Evolutionary conservation across 129 eudicot species (phyloP).

Genomic region (Flaveria robusta): DNA sequence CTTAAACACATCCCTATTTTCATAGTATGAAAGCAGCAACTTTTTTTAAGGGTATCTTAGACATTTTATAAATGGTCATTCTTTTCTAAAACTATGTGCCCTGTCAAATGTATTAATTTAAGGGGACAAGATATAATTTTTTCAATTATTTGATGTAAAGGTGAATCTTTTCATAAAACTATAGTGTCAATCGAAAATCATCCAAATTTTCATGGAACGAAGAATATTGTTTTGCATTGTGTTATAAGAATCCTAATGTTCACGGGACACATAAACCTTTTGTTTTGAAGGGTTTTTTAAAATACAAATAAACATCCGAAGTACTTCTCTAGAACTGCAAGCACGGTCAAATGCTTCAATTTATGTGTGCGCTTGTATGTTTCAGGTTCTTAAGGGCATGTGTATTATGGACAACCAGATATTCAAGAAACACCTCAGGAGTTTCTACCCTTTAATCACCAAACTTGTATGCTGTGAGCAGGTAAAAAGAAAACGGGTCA

Average conservation of each 20-base stretch:
- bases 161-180: neutral
- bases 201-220: neutral
- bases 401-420: constrained; percentile 72
- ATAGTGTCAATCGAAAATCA: neutral
- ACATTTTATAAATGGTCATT: neutral
- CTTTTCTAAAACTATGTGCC: neutral
- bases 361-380: constrained; percentile 17
- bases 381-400: constrained; percentile 95
- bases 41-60: constrained; percentile 20
- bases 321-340: neutral
- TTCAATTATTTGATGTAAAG: neutral
- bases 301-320: neutral
- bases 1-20: neutral
- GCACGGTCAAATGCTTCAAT: neutral
- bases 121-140: neutral
- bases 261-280: neutral
- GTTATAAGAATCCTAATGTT: constrained; percentile 2
- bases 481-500: constrained; percentile 46
- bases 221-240: neutral
- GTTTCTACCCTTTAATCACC: constrained; percentile 88
- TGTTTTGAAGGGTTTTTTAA: neutral
- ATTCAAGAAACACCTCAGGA: constrained; percentile 76
- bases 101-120: neutral
- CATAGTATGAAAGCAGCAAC: neutral
- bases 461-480: constrained; percentile 98